Evolutionary conservation across 768 basidiomycete genomes (phyloP), one percentile per base, ranked within the genome.

Genomic region (Lyophyllum decastes): DNA sequence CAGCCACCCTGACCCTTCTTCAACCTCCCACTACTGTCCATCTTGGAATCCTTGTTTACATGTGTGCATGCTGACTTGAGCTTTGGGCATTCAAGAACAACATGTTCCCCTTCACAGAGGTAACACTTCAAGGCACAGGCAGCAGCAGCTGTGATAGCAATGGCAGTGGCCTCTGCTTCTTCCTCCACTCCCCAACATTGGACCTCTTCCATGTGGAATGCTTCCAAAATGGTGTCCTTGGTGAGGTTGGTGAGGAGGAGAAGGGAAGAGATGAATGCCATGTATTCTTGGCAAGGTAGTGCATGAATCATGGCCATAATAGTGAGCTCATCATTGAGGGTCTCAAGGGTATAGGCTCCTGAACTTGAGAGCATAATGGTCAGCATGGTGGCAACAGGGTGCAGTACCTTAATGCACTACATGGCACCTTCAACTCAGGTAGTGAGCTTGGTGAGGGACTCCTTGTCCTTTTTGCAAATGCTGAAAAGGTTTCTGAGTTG

Each of bases 241-340:
- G 54, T 49, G 47, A 55, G 54, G 17, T 41, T 41, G 47, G 43
- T 55, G 47, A 55, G 47, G 6, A 55, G 17, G 12, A 55, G 48
- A n/a, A 55, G 16, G 26, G 54, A 55, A 4, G 47, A 41, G 35
- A 55, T 43, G 35, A 55, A 55, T 17, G 46, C 21, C 1, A 14
- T 49, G 48, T 41, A 55, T 27, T 55, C 47, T 1, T 55, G 17
- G 17, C 47, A 25, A 27, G 54, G 54, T 24, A 55, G 54, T 17
- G 47, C 47, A 11, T 24, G 17, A 16, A 55, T 27, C 54, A 55
- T 55, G 14, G 45, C 54, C 54, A 55, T 55, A 21, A 48, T 49
- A 21, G 54, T 26, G 34, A 55, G 34, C 26, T 55, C 54, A 4
- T 49, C 35, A 19, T 55, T 38, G 25, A 55, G 47, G n/a, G 24